These are phyloP conservation scores for Hypocrella siamensis DNA, from an alignment of 2,329 filamentous ascomycete species.

Conservation along the genomic window DNA sequence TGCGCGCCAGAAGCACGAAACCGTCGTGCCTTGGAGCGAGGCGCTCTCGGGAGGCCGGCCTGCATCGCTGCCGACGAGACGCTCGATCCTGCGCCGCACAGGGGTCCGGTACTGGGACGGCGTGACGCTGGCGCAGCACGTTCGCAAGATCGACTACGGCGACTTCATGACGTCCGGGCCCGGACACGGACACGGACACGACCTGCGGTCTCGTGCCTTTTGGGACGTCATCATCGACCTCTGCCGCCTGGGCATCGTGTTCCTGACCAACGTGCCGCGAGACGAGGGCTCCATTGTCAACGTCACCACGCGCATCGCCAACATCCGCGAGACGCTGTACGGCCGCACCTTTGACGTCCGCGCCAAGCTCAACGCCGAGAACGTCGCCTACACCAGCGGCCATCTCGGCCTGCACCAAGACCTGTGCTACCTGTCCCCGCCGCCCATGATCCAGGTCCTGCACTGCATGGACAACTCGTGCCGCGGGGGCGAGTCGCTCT, in stretches of 20 bases:
- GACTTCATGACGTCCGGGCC: conserved; percentile 50
- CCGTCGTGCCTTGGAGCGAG: conserved; percentile 20
- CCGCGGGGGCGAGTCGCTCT: conserved; percentile 70
- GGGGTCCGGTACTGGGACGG: conserved; percentile 26
- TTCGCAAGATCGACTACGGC: conserved; percentile 48
- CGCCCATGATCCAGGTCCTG: conserved; percentile 71
- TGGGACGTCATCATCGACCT: conserved; percentile 47
- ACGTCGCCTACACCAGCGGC: conserved; percentile 77
- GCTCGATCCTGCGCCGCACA: conserved; percentile 14
- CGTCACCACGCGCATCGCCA: conserved; percentile 60
- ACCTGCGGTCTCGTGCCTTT: conserved; percentile 26
- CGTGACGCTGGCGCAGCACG: conserved; percentile 18
- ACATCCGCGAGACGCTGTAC: conserved; percentile 77
- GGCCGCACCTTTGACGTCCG: conserved; percentile 82
- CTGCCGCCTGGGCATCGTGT: conserved; percentile 53
- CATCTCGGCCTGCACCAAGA: conserved; percentile 88
- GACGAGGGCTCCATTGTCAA: conserved; percentile 47
- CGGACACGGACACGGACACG: background rate
- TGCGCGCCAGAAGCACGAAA: conserved; percentile 12
- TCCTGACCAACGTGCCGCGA: conserved; percentile 59
- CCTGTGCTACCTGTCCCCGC: conserved; percentile 67
- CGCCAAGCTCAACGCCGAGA: conserved; percentile 68
- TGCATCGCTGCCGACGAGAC: conserved; percentile 9
- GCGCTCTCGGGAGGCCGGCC: conserved; percentile 7
- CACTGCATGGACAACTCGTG: conserved; percentile 77